Evolutionary conservation across 2,329 filamentous ascomycete genomes (phyloP), one percentile per base, ranked within the genome.

Genomic region (Aquanectria penicillioides): DNA sequence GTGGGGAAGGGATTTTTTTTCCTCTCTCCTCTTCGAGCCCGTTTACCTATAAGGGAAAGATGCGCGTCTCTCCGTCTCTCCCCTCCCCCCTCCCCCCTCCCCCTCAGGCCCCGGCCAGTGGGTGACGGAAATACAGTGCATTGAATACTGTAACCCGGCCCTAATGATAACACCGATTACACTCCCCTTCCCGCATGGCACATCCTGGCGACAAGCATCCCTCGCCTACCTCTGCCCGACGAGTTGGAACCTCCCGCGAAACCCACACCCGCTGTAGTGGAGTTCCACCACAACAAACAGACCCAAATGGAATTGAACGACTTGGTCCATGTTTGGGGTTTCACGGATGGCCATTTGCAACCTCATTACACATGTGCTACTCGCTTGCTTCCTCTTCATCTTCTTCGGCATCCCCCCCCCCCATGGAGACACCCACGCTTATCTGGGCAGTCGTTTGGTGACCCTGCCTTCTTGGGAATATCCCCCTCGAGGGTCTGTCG

Each of bases 241-340:
- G 47, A 51, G 54, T 57, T 57, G 54, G 54, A 47, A 52, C 54
- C 47, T 57, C 54, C 54, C 40, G 54, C 40, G 38, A 47, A 57
- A 47, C 47, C 54, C 40, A 57, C n/a, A n/a, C 47, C 29, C 47
- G 22, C 18, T 17, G 17, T 13, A 7, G 48, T 52, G 48, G 55
- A 48, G 55, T 36, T 40, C n/a, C n/a, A 31, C 29, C 34, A 40
- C 33, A 51, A 18, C 25, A 26, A 22, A 31, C 17, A 29, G 22
- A 47, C 38, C 15, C 40, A 52, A 49, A 34, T 11, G 15, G n/a
- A 37, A 41, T 41, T 40, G 6, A 12, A 10, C n/a, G 22, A 28
- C 22, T 20, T 37, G 25, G 33, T 6, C 12, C 22, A 44, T 18
- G 29, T 15, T 36, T 57, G 36, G 20, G 5, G 26, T 17, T n/a